A percentile compares a stretch with the other conserved stretches of the same genome.
These are phyloP conservation scores for Candida berthetii DNA, from an alignment of 805 yeast species.

Conservation along the genomic window DNA sequence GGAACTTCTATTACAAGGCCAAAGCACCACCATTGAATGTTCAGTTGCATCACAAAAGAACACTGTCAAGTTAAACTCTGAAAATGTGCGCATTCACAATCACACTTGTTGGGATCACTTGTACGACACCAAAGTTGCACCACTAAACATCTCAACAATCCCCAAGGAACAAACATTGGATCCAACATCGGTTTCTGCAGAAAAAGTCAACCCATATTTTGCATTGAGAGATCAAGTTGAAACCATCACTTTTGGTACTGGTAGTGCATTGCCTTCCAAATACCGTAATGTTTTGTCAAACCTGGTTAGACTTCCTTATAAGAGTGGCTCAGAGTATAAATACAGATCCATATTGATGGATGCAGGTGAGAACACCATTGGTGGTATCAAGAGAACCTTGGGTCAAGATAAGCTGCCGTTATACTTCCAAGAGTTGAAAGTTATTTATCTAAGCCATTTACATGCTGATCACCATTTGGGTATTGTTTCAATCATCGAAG, in stretches of 20 bases:
- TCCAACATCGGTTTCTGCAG: conserved; percentile 12
- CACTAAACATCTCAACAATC: conserved; percentile 9
- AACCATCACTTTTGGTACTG: conserved; percentile 81
- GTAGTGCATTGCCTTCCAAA: conserved; percentile 83
- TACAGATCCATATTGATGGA: conserved; percentile 59
- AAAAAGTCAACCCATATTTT: conserved; percentile 4
- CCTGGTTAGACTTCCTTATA: conserved; percentile 62
- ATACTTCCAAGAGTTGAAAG: conserved; percentile 52
- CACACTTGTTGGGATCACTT: conserved; percentile 19
- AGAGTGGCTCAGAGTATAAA: conserved; percentile 11
- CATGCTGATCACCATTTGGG: conserved; percentile 99
- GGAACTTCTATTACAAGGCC: conserved; percentile 15
- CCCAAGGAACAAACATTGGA: conserved; percentile 6
- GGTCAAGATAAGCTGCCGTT: conserved; percentile 35
- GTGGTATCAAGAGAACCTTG: conserved; percentile 58
- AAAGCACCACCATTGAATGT: conserved; percentile 13
- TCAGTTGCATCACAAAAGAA: conserved; percentile 8
- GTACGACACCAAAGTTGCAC: conserved; percentile 20
- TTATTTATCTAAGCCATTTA: conserved; percentile 77
- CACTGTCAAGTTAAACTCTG: conserved; percentile 5
- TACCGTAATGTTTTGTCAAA: conserved; percentile 83
- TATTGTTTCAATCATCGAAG: conserved; percentile 55
- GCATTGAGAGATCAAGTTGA: conserved; percentile 50
- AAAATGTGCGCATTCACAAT: conserved; percentile 5
- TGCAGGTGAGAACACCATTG: conserved; percentile 94